A percentile compares a stretch with the other conserved stretches of the same genome.
Evolutionary conservation across 108 stramenopile species (phyloP).

Genomic region (Heterococcus sp.): DNA sequence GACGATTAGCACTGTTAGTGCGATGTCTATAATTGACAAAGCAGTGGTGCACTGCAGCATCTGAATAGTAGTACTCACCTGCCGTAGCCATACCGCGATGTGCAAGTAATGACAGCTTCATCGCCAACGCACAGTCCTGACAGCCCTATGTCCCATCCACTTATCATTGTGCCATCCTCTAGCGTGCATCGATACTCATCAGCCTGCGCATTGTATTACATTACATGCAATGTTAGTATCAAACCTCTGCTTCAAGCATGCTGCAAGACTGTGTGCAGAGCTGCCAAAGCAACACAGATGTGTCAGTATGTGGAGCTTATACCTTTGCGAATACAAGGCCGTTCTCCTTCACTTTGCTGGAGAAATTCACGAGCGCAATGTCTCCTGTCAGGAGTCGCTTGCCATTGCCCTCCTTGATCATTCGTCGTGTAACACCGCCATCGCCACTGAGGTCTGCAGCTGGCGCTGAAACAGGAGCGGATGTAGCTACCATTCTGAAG

Average conservation of each 20-base stretch:
- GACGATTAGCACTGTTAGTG: too few species aligned
- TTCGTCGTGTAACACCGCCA: slow-evolving; percentile 31
- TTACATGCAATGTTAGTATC: neutral
- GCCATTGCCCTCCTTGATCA: slow-evolving; percentile 10
- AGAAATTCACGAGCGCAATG: slow-evolving; percentile 24
- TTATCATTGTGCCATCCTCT: slow-evolving; percentile 49
- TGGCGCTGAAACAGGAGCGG: too few species aligned
- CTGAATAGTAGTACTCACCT: too few species aligned
- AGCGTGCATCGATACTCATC: slow-evolving; percentile 21
- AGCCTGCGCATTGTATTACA: slow-evolving; percentile 24
- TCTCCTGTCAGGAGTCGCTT: slow-evolving; percentile 24
- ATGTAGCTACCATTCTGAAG: too few species aligned
- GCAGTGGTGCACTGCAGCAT: too few species aligned
- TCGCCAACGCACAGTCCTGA: slow-evolving; percentile 28
- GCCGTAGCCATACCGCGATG: slow-evolving; percentile 41
- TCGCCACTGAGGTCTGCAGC: slow-evolving; percentile 25
- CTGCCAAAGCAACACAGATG: neutral
- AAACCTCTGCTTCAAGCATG: neutral
- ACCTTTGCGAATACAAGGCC: slow-evolving; percentile 4
- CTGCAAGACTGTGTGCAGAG: neutral
- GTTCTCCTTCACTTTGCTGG: slow-evolving; percentile 22
- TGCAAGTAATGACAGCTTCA: slow-evolving; percentile 16
- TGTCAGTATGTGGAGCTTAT: neutral
- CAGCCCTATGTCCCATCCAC: slow-evolving; percentile 43
- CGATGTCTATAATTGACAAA: too few species aligned